Conservation (phyloP, 1,284 basidiomycete species). For the Coniferiporia weirii region DNA sequence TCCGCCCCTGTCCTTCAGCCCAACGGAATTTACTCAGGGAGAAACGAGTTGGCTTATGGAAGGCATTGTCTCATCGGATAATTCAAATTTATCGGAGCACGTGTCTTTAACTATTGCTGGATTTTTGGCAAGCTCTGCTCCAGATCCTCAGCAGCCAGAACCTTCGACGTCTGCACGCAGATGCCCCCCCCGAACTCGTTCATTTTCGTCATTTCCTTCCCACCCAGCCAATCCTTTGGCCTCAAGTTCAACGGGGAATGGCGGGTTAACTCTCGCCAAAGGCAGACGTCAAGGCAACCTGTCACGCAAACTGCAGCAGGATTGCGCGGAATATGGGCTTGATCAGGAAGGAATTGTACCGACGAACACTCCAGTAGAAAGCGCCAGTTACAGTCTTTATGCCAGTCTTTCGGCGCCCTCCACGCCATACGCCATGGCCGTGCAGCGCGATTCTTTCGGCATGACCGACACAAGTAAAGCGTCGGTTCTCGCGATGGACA, state of each 20-base stretch:
- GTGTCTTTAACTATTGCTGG: neutral
- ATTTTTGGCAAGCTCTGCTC: conserved; percentile 12
- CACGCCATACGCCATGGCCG: conserved; percentile 4
- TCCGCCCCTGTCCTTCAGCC: conserved; percentile 56
- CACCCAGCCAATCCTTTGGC: conserved; percentile 40
- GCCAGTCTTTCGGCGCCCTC: conserved; percentile 13
- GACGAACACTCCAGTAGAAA: conserved; percentile 4
- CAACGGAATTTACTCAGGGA: conserved; percentile 43
- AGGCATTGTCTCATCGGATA: neutral
- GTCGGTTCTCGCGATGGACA: neutral
- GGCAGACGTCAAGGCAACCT: conserved; percentile 43
- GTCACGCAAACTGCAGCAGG: conserved; percentile 46
- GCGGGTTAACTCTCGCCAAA: conserved; percentile 40
- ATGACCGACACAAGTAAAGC: neutral
- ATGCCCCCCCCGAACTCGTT: conserved; percentile 44
- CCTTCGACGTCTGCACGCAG: conserved; percentile 22
- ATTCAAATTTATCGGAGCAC: neutral
- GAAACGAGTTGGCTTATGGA: conserved; percentile 37
- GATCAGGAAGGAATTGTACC: conserved; percentile 4
- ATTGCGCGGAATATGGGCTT: conserved; percentile 20
- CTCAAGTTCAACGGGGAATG: conserved; percentile 29
- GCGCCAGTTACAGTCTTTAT: conserved; percentile 2
- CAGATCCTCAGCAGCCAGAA: conserved; percentile 12
- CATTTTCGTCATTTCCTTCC: conserved; percentile 50
- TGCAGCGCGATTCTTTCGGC: neutral